Evolutionary conservation across 1,139 yeast genomes (phyloP).

Genomic region (Suhomyces kunorum): DNA sequence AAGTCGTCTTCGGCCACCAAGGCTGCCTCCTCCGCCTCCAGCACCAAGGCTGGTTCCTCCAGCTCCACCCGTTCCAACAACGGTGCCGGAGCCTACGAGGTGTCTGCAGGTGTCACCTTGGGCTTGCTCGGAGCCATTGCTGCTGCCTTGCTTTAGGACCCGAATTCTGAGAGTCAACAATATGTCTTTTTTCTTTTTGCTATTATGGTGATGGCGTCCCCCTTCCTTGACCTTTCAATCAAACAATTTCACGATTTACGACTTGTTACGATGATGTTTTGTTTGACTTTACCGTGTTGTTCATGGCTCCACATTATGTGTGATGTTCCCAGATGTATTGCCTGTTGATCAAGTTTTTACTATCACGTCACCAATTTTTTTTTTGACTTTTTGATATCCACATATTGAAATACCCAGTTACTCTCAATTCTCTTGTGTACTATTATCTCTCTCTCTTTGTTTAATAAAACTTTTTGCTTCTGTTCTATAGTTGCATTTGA

Average conservation of each 20-base stretch:
- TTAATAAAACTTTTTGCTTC: slow-evolving; percentile 1
- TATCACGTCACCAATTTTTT: slow-evolving; percentile 4
- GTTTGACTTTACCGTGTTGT: slow-evolving; percentile 8
- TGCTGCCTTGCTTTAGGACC: slow-evolving; percentile 47
- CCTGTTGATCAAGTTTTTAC: slow-evolving; percentile 11
- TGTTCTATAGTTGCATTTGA: slow-evolving; percentile 3
- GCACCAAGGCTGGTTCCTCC: slow-evolving; percentile 12
- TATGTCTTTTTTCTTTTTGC: slow-evolving; percentile 3
- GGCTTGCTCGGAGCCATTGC: slow-evolving; percentile 54
- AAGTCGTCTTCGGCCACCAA: no score
- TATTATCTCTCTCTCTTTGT: slow-evolving; percentile 4
- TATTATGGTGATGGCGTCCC: slow-evolving; percentile 5
- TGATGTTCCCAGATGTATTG: slow-evolving; percentile 8
- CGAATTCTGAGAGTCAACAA: slow-evolving; percentile 6
- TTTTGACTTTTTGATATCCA: background rate
- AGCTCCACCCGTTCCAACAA: slow-evolving; percentile 23
- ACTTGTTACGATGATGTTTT: slow-evolving; percentile 9
- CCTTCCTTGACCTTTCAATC: slow-evolving; percentile 3
- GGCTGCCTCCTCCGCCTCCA: slow-evolving; percentile 3
- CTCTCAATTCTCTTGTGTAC: slow-evolving; percentile 5
- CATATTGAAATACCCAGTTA: slow-evolving; percentile 5
- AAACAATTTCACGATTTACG: slow-evolving; percentile 9
- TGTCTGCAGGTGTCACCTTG: slow-evolving; percentile 40
- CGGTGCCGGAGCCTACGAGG: slow-evolving; percentile 38
- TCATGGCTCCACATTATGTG: slow-evolving; percentile 10